phyloP scores from a whole-genome alignment of 208 protist species.

The Leishmania major region DNA sequence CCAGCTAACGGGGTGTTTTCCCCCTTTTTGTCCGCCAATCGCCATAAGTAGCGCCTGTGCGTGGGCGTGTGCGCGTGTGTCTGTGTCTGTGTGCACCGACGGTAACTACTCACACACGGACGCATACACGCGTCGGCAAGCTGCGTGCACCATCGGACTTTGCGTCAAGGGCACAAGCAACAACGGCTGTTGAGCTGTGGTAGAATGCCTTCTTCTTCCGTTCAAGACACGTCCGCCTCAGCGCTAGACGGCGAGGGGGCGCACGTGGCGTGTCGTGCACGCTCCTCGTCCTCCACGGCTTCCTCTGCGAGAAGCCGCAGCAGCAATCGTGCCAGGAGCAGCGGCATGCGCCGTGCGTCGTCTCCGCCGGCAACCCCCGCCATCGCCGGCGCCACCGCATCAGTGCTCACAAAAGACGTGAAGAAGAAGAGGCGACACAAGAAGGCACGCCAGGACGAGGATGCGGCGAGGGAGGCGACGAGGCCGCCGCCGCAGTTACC shows the following conservation, averaged over 20 bases:
- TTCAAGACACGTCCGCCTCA: neutral
- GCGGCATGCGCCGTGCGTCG: neutral
- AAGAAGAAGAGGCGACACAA: constrained; percentile 11
- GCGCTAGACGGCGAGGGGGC: neutral
- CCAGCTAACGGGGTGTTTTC: neutral
- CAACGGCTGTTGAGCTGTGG: neutral
- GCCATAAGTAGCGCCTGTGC: neutral
- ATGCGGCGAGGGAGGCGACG: neutral
- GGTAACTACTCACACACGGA: neutral
- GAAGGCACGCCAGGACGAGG: constrained; percentile 6
- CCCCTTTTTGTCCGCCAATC: neutral
- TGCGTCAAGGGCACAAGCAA: neutral
- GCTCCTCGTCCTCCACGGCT: neutral
- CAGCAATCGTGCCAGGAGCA: neutral
- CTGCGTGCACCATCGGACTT: neutral
- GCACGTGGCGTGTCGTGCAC: neutral
- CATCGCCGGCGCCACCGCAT: constrained; percentile 1
- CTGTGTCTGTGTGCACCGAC: neutral
- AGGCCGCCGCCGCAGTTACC: neutral
- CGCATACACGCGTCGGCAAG: neutral
- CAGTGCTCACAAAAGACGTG: neutral
- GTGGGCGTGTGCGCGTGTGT: neutral
- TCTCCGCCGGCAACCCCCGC: neutral
- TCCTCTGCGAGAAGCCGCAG: constrained; percentile 2
- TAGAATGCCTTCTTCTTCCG: neutral